Conservation (phyloP, 768 basidiomycete species). For the Hypholoma sublateritium region DNA sequence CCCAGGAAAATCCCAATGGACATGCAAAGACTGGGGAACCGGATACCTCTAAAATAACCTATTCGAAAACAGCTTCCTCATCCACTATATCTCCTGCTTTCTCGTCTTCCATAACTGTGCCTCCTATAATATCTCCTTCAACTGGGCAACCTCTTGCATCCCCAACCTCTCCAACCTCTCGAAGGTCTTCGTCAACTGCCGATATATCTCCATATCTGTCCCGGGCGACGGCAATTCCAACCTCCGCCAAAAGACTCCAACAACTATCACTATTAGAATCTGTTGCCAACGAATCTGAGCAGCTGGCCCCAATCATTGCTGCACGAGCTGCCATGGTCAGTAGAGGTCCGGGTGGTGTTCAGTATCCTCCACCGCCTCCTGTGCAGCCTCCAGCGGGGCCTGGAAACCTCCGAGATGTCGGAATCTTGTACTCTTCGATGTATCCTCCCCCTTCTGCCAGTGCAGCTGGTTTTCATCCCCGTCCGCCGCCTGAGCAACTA, state of each 20-base stretch:
- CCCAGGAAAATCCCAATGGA: neutral
- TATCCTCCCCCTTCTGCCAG: conserved; percentile 14
- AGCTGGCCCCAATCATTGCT: conserved; percentile 46
- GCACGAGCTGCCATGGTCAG: conserved; percentile 23
- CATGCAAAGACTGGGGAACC: neutral
- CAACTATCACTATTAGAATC: conserved; percentile 72
- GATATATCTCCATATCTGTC: conserved; percentile 73
- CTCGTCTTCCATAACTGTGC: neutral
- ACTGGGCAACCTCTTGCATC: conserved; percentile 13
- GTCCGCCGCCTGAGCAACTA: conserved; percentile 8
- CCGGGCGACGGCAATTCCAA: conserved; percentile 50
- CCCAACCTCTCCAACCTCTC: conserved; percentile 30
- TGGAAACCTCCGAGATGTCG: conserved; percentile 13
- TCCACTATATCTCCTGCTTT: neutral
- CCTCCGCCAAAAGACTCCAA: conserved; percentile 63
- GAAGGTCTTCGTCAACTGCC: conserved; percentile 49
- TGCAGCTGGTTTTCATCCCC: conserved; percentile 20
- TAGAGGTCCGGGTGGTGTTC: conserved; percentile 14
- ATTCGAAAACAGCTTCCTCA: neutral
- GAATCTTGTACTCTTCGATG: conserved; percentile 36
- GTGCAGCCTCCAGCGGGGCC: conserved; percentile 28
- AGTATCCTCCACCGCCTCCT: conserved; percentile 17
- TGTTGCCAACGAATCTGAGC: conserved; percentile 72
- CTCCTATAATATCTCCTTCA: conserved; percentile 7
- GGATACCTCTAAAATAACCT: neutral